Base-by-base conservation (phyloP, 208 protist genomes). In the Herpetomonas tarakana region DNA sequence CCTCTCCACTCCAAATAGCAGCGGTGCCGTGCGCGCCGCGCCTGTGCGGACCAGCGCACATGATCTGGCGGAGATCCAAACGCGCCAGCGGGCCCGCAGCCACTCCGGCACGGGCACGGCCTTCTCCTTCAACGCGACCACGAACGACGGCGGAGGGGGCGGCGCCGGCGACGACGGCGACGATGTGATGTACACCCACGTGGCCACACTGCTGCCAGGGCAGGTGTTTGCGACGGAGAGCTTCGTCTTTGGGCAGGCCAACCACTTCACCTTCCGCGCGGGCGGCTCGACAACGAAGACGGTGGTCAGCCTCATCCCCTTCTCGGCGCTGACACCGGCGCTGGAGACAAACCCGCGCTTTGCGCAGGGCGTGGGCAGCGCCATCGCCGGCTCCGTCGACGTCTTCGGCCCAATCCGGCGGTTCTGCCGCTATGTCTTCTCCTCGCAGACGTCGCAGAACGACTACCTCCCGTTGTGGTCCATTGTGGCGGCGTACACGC, bases 381-480 rank as follows among this genome's bases (percentile, higher is more conserved):
- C 47, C 65, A 90, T 93, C 41, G 62, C 67, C 18, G 74, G 66
- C 51, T 72, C 65, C 22, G 68, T 88, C 31, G 80, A 92, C 69
- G 75, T 91, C 31, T 94, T 94, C 67, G 74, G 70, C 19, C 76
- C 84, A 0, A 72, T 94, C 39, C 81, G 81, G 24, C 62, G 86
- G 71, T 91, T 92, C 72, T 90, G 84, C 65, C 84, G 84, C 31
- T 82, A 77, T 46, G 84, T 94, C 44, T 92, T 92, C 65, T 80
- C 84, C 3, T 70, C 81, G 3, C 59, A 64, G 14, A 65, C 71
- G 9, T 71, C 72, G 24, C 74, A 84, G 67, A 92, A 92, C 64
- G 83, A 92, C 65, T 91, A 92, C 65, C 71, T 94, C 21, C 76
- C 80, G 25, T 66, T 94, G 35, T 90, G 82, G 88, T 77, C 69